A percentile compares a stretch with the other conserved stretches of the same genome.
phyloP scores from a whole-genome alignment of 202 grass and related monocot genomes.

The Hordeum pubiflorum region DNA sequence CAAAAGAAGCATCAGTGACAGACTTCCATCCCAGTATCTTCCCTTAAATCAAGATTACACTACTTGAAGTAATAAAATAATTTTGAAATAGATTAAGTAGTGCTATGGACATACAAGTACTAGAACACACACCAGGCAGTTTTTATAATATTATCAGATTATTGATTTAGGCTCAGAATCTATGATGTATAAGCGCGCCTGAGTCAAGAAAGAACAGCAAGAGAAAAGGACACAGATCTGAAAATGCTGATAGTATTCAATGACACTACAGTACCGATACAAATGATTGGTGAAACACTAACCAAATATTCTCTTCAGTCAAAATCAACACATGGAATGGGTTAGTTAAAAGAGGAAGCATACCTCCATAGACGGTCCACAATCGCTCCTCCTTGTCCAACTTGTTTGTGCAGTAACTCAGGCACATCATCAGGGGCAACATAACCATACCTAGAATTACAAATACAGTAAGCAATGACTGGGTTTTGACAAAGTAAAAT shows the following conservation, averaged over 20 bases:
- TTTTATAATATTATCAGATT: neutral
- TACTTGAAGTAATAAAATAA: neutral
- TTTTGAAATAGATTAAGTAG: neutral
- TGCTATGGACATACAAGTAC: neutral
- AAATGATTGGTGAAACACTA: neutral
- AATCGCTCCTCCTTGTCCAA: constrained; percentile 57
- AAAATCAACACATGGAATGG: neutral
- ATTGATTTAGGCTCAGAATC: neutral
- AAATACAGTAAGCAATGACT: constrained; percentile 23
- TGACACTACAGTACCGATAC: neutral
- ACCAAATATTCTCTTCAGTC: neutral
- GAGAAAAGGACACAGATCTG: neutral
- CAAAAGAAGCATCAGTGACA: constrained; percentile 11
- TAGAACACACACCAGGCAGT: neutral
- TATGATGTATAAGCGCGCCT: neutral
- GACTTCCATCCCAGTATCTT: neutral
- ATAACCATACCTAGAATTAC: constrained; percentile 88
- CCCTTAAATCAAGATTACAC: neutral
- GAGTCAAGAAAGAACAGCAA: neutral
- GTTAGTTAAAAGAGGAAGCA: constrained; percentile 10
- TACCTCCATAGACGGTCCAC: constrained; percentile 93
- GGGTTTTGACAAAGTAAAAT: neutral
- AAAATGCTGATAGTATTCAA: neutral
- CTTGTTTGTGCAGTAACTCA: constrained; percentile 66
- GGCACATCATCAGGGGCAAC: constrained; percentile 88